phyloP scores from a whole-genome alignment of 2,329 filamentous ascomycete species.

The Verticillium isaacii region DNA sequence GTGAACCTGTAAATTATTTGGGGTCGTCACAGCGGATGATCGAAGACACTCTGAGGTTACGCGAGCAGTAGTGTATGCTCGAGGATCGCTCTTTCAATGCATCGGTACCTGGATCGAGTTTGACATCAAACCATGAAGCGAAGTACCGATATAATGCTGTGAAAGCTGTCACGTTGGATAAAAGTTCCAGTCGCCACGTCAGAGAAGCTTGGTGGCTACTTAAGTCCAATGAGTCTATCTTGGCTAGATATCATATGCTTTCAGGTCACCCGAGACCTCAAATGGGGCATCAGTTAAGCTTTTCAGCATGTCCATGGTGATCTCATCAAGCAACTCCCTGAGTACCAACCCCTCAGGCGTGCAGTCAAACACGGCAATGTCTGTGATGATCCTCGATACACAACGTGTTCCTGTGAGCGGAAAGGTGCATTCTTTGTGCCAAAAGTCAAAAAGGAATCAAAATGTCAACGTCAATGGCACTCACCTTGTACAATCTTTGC shows the following conservation, averaged over 20 bases:
- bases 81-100: too few relatives aligned
- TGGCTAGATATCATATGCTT: conserved; percentile 37
- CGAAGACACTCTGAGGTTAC: conserved; percentile 5
- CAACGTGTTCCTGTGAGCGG: conserved; percentile 83
- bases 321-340: neutral
- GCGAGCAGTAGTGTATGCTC: neutral
- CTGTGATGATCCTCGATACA: conserved; percentile 88
- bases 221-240: neutral
- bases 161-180: too few relatives aligned
- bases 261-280: conserved; percentile 72
- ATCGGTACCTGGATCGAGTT: too few relatives aligned
- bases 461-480: neutral
- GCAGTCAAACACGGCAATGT: conserved; percentile 77
- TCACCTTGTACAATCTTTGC: conserved; percentile 77
- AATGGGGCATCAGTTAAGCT: conserved; percentile 85
- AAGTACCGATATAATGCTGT: too few relatives aligned
- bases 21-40: conserved; percentile 13
- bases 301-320: conserved; percentile 64
- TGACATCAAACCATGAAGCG: too few relatives aligned
- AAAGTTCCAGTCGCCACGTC: too few relatives aligned
- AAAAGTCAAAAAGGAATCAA: neutral
- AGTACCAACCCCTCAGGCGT: conserved; percentile 76
- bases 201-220: too few relatives aligned
- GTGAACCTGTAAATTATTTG: conserved; percentile 9
- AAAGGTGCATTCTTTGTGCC: conserved; percentile 70